Base-by-base conservation (phyloP, 345 rosid species). In the Iberis pinnata region DNA sequence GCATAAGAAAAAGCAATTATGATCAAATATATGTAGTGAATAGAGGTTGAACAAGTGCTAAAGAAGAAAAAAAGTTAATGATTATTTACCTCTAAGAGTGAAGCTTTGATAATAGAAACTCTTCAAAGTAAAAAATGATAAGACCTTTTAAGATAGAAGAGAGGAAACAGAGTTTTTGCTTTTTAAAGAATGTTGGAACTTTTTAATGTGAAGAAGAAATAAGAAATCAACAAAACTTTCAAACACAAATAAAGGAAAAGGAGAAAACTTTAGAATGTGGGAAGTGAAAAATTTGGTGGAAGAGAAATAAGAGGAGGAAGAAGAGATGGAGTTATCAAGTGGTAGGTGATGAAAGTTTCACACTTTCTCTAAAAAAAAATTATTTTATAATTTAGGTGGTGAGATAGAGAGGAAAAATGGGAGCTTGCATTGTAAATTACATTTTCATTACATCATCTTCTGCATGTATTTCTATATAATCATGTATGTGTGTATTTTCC, bases 241-340 rank as follows among this genome's bases (percentile, higher is more conserved):
- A 0, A 42, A 24, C 31, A 27, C 7, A 43, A 18, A 44, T 0
- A 32, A 32, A n/a, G n/a, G n/a, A n/a, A n/a, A n/a, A n/a, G n/a
- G n/a, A 16, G 51, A 38, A 58, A 37, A 25, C 45, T 47, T 63
- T 1, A 24, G 24, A 35, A 54, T 14, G 10, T 27, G 33, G 56
- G 69, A 25, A 66, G 46, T 36, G 65, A 2, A 6, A 35, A 61
- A 29, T 59, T 58, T 62, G 69, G 67, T 52, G 57, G 43, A 42
- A 54, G 45, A 49, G 41, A 42, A 67, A 2, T 15, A 64, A 53
- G 72, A 59, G 14, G 19, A 26, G 49, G 71, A 61, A 82, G 84
- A 75, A 70, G 80, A 59, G 55, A 68, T 68, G 88, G 86, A 78
- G 84, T 80, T 78, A 69, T 86, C 95, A 78, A 60, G 82, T 33